A percentile compares a stretch with the other conserved stretches of the same genome.
These are phyloP conservation scores for Lathyrus sativus DNA, from an alignment of 306 rosid species.

Conservation along the genomic window DNA sequence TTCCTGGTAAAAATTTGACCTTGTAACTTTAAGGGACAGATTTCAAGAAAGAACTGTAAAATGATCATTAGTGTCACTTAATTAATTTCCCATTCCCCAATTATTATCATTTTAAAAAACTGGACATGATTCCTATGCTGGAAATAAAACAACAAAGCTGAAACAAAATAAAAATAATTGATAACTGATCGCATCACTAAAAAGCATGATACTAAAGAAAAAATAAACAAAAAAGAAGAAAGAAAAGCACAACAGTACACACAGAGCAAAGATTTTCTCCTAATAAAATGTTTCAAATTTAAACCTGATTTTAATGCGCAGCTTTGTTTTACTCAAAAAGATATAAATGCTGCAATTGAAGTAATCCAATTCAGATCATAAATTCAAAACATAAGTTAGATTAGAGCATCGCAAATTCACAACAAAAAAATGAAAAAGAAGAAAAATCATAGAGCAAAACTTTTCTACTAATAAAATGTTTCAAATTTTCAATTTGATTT, in stretches of 20 bases:
- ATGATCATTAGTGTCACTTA: not conserved
- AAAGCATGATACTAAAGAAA: not conserved
- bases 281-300: constrained; percentile 4
- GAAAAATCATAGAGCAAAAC: too few relatives aligned
- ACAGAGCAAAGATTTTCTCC: not conserved
- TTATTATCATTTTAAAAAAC: not conserved
- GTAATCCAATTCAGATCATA: not conserved
- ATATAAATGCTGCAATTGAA: not conserved
- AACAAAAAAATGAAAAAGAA: too few relatives aligned
- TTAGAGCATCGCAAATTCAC: too few relatives aligned
- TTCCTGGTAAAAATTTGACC: not conserved
- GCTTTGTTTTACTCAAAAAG: too few relatives aligned
- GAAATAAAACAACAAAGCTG: not conserved
- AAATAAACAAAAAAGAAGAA: not conserved
- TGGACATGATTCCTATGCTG: constrained; percentile 13
- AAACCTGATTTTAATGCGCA: constrained; percentile 21
- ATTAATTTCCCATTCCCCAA: not conserved
- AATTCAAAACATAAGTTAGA: not conserved
- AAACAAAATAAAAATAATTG: too few relatives aligned
- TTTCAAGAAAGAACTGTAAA: not conserved
- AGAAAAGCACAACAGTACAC: not conserved
- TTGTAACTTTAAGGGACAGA: not conserved
- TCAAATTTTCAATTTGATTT: too few relatives aligned
- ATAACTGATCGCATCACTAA: not conserved
- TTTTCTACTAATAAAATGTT: too few relatives aligned